A percentile compares a stretch with the other conserved stretches of the same genome.
Conservation (phyloP, 2,329 filamentous ascomycete species). For the Penicillium sp. region DNA sequence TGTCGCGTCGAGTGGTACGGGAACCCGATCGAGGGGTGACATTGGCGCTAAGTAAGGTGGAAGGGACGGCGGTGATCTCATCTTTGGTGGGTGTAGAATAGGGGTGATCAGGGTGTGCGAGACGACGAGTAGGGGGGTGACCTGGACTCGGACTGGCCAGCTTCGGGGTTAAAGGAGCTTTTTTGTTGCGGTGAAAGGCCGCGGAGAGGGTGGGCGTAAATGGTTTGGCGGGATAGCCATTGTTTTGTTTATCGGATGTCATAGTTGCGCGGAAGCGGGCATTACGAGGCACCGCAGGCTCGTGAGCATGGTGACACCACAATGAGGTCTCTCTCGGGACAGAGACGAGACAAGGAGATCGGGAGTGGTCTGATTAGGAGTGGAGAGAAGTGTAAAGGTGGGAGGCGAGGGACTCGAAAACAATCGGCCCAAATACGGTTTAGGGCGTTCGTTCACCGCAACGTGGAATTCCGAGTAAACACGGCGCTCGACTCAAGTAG, state of each 20-base stretch:
- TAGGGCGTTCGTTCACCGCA: slow-evolving; percentile 28
- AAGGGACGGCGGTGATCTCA: slow-evolving; percentile 56
- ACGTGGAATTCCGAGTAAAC: slow-evolving; percentile 11
- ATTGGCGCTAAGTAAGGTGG: slow-evolving; percentile 62
- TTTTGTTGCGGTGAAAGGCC: slow-evolving; percentile 56
- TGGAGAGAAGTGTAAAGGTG: slow-evolving; percentile 9
- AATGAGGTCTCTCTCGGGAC: background rate
- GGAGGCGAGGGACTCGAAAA: slow-evolving; percentile 20
- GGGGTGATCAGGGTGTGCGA: slow-evolving; percentile 33
- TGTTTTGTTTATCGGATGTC: slow-evolving; percentile 53
- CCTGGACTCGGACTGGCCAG: slow-evolving; percentile 46
- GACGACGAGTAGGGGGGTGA: slow-evolving; percentile 33
- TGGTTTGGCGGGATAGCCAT: slow-evolving; percentile 52
- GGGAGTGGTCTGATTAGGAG: slow-evolving; percentile 10
- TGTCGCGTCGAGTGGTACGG: slow-evolving; percentile 69
- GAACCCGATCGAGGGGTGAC: slow-evolving; percentile 76
- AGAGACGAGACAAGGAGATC: slow-evolving; percentile 8
- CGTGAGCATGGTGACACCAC: slow-evolving; percentile 37
- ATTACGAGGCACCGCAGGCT: slow-evolving; percentile 38
- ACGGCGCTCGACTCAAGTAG: background rate
- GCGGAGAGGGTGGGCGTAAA: slow-evolving; percentile 68
- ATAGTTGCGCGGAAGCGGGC: slow-evolving; percentile 44
- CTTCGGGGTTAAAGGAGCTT: slow-evolving; percentile 58
- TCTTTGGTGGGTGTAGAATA: slow-evolving; percentile 34
- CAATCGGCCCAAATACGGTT: slow-evolving; percentile 27